Evolutionary conservation across 805 yeast genomes (phyloP), one percentile per base, ranked within the genome.

Genomic region (Candida taoyuanica): DNA sequence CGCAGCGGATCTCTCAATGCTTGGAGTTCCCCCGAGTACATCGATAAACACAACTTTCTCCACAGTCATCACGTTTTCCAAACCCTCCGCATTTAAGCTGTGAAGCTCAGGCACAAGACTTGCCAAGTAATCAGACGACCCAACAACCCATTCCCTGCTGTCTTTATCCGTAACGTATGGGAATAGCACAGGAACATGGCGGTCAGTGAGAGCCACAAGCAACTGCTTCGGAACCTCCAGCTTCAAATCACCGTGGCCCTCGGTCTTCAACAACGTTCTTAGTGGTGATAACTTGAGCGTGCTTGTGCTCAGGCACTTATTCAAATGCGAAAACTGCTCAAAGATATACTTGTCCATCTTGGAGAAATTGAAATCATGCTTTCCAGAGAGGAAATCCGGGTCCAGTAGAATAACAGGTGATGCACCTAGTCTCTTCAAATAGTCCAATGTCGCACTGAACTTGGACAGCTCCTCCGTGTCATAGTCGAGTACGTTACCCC

Each of bases 11-110:
- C 98, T 70, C 55, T 87, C 96, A 17, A 78, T 65, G 1, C 94
- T 83, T 0, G 98, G 98, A 6, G 87, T 81, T 0, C 99, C 99
- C 2, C 99, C 99, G 15, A 73, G 57, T 1, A 79, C 75, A 51
- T 88, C 97, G 21, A 93, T 65, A 45, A 81, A 78, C 7, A 91
- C 74, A 20, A 91, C 62, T 49, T 93, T 93, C 46, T 93, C 98
- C 30, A 93, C 73, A 1, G 80, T 67, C 34, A 63, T 63, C 14
- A 41, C 47, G 30, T 31, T 40, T 4, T 35, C 16, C 4, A 31
- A 20, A 2, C 15, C 29, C 14, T 17, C 12, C 12, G 59, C 57
- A 24, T 62, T 43, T 9, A 50, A 17, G 7, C 26, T 20, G 29
- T 40, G 45, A 3, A 42, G 12, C 46, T 45, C 32, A 72, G 63